These are phyloP conservation scores for Sporothrix dimorphospora DNA, from an alignment of 2,329 filamentous ascomycete species.

Conservation along the genomic window DNA sequence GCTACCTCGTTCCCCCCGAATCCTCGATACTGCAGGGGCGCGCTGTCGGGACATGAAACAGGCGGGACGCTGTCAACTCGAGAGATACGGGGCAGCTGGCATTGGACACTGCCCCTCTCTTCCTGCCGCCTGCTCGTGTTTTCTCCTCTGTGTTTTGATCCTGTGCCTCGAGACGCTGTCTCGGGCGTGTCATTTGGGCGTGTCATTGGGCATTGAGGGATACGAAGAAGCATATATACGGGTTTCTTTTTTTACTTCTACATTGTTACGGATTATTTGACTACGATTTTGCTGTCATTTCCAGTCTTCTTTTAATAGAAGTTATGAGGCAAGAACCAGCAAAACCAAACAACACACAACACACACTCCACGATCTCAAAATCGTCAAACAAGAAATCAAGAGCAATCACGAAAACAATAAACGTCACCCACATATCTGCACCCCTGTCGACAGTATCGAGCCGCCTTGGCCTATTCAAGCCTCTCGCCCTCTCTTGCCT, in stretches of 20 bases:
- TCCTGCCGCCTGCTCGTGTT: constrained; percentile 4
- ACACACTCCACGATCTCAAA: neutral
- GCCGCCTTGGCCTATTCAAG: neutral
- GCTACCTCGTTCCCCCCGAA: neutral
- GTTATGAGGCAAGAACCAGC: neutral
- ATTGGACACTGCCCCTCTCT: neutral
- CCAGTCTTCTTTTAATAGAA: neutral
- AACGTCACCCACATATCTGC: neutral
- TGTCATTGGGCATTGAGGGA: neutral
- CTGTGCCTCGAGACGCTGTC: neutral
- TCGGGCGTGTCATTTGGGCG: neutral
- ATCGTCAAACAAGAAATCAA: neutral
- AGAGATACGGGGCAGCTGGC: neutral
- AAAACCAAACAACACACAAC: neutral
- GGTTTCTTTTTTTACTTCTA: neutral
- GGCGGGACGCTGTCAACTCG: neutral
- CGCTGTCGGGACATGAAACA: constrained; percentile 7
- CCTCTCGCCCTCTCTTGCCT: neutral
- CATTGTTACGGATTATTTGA: neutral
- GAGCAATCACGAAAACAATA: neutral
- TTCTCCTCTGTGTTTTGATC: neutral
- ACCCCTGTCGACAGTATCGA: constrained; percentile 4
- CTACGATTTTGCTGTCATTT: neutral
- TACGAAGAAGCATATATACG: constrained; percentile 8
- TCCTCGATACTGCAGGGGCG: neutral